Base-by-base conservation (phyloP, 306 rosid species). In the Rosa lucieae region DNA sequence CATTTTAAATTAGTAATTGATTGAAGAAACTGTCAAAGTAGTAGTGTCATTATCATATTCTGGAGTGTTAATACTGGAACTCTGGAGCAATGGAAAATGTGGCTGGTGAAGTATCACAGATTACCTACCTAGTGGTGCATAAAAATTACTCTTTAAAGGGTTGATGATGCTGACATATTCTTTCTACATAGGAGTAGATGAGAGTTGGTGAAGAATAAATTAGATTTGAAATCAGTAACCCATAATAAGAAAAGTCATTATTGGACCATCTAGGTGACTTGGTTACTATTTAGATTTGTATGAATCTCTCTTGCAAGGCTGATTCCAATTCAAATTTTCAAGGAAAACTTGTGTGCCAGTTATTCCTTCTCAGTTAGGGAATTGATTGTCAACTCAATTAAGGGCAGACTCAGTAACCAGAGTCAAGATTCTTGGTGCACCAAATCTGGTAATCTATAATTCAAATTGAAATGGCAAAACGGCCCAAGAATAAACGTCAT, bases 351-450 rank as follows among this genome's bases (percentile, higher is more conserved):
- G 6, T 67, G 71, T 21, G 26, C 1, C 6, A 18, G 63, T 74
- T 10, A 3, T 29, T 21, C 65, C 48, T 49, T 35, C 35, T 35
- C 32, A 52, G 20, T 7, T 13, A n/a, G 52, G 49, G 77, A 56
- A 21, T 56, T 56, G 67, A 56, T 40, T 74, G 51, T 47, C 15
- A 6, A 40, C 67, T 40, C 61, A n/a, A 44, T 23, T 8, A 18
- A 42, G 77, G 65, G 2, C 73, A 43, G 37, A 44, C 53, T 69
- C 39, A 11, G 72, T 17, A 39, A 40, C 26, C 47, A 40, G 71
- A 67, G 72, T 67, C 49, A 3, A 67, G 53, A 43, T 5, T 69
- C 51, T 68, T 68, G 73, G 73, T 43, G 53, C 73, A 68, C 51
- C 32, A 42, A 68, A 20, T 68, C 8, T 68, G 52, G 51, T 40